Conservation (phyloP, 1,139 yeast genomes). For the Protomyces inouyei region DNA sequence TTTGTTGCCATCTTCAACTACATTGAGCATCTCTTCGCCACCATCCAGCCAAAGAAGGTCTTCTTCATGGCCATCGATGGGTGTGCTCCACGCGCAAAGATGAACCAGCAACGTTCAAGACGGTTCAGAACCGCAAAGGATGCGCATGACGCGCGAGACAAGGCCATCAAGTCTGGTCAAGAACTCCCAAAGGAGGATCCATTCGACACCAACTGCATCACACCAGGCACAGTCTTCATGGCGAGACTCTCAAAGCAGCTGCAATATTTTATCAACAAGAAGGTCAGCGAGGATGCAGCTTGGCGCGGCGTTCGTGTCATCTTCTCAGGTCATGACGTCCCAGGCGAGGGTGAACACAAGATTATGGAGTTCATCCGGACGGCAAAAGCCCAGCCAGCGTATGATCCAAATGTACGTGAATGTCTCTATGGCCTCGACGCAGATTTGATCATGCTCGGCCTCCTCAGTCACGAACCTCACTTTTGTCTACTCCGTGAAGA, state of each 20-base stretch:
- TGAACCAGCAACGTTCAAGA: conserved; percentile 97
- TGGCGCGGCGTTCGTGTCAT: conserved; percentile 84
- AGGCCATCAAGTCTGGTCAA: conserved; percentile 59
- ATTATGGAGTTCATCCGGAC: conserved; percentile 81
- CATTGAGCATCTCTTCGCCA: conserved; percentile 85
- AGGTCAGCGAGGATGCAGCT: conserved; percentile 77
- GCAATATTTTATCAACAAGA: conserved; percentile 85
- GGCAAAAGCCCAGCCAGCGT: conserved; percentile 77
- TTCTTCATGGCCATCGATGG: conserved; percentile 99
- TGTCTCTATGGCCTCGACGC: conserved; percentile 97
- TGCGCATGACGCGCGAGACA: conserved; percentile 65
- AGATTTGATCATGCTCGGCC: conserved; percentile 90
- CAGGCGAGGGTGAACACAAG: conserved; percentile 86
- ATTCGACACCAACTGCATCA: conserved; percentile 87
- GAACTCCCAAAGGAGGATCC: conserved; percentile 57
- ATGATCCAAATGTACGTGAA: conserved; percentile 84
- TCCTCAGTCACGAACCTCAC: conserved; percentile 95
- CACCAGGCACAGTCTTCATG: conserved; percentile 99
- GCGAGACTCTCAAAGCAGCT: conserved; percentile 75
- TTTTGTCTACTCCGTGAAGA: conserved; percentile 93
- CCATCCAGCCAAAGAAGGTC: conserved; percentile 77
- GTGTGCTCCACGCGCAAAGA: conserved; percentile 97
- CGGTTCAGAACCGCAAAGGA: conserved; percentile 93
- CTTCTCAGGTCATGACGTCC: conserved; percentile 92
- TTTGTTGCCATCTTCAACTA: conserved; percentile 89